Conservation (phyloP, 2,329 filamentous ascomycete species). For the Sordariomycetes sp. region DNA sequence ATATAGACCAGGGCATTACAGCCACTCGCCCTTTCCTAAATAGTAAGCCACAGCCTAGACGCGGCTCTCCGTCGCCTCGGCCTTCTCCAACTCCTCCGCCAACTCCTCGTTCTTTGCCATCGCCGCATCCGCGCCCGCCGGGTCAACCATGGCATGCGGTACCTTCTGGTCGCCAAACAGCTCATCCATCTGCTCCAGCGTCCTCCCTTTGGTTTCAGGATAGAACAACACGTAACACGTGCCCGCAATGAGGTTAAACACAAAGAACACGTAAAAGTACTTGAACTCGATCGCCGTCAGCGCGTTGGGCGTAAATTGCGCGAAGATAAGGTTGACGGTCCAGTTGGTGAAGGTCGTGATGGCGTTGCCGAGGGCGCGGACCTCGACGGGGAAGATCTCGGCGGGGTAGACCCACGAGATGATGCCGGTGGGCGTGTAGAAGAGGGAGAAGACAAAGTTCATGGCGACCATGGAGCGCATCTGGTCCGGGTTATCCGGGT, state of each 20-base stretch:
- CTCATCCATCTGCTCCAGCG: conserved; percentile 21
- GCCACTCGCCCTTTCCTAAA: too few species aligned
- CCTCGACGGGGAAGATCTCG: conserved; percentile 24
- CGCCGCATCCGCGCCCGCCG: conserved; percentile 3
- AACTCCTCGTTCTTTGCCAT: conserved; percentile 3
- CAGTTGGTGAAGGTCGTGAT: conserved; percentile 17
- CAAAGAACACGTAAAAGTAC: conserved; percentile 23
- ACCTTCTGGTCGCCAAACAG: conserved; percentile 15
- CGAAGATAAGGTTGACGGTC: conserved; percentile 26
- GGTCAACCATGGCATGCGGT: conserved; percentile 5
- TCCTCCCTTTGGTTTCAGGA: conserved; percentile 17
- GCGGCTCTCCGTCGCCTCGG: not conserved
- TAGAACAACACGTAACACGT: conserved; percentile 14
- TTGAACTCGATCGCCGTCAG: conserved; percentile 25
- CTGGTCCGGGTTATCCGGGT: conserved; percentile 11
- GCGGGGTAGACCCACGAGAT: conserved; percentile 25
- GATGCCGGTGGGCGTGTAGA: conserved; percentile 22
- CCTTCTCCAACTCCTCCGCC: not conserved
- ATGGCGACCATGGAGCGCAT: conserved; percentile 17
- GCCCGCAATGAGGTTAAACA: conserved; percentile 12
- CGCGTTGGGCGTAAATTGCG: conserved; percentile 31
- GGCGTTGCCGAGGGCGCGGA: conserved; percentile 14
- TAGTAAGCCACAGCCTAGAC: not conserved
- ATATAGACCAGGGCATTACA: too few species aligned
- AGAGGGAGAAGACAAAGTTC: conserved; percentile 19